Conservation (phyloP, 2,329 filamentous ascomycete genomes). For the Fusarium sp. region DNA sequence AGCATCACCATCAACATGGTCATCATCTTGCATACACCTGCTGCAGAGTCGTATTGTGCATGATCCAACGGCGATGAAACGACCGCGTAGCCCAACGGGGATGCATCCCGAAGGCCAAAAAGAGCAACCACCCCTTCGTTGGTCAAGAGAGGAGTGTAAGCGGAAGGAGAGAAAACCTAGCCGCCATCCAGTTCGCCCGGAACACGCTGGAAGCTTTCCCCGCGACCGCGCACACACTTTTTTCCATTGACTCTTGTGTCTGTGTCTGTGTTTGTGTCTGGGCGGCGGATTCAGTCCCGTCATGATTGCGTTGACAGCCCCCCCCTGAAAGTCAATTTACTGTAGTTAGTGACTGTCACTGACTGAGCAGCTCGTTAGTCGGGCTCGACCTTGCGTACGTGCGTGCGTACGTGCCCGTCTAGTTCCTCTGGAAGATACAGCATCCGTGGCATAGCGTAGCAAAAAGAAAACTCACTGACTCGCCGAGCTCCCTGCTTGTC, state of each 20-base stretch:
- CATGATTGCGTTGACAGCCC: constrained; percentile 18
- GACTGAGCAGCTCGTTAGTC: no score
- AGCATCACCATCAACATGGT: neutral
- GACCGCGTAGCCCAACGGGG: constrained; percentile 1
- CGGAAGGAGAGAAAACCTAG: constrained; percentile 5
- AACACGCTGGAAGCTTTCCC: constrained; percentile 11
- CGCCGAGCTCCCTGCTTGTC: constrained; percentile 23
- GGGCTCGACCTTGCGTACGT: constrained; percentile 19
- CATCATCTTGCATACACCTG: neutral
- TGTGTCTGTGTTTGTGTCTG: constrained; percentile 1
- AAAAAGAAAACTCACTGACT: constrained; percentile 19
- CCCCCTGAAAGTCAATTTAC: constrained; percentile 37
- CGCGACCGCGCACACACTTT: constrained; percentile 3
- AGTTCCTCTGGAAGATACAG: no score
- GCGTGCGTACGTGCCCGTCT: neutral
- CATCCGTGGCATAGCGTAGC: neutral
- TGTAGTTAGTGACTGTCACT: no score
- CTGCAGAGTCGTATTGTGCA: no score
- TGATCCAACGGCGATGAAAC: no score
- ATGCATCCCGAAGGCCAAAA: constrained; percentile 18
- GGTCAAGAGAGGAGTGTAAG: no score
- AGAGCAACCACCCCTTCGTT: neutral
- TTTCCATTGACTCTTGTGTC: neutral
- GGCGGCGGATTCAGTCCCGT: constrained; percentile 25
- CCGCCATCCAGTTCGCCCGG: constrained; percentile 17